These are phyloP conservation scores for Suillus alpinus DNA, from an alignment of 768 basidiomycete species.

Conservation along the genomic window DNA sequence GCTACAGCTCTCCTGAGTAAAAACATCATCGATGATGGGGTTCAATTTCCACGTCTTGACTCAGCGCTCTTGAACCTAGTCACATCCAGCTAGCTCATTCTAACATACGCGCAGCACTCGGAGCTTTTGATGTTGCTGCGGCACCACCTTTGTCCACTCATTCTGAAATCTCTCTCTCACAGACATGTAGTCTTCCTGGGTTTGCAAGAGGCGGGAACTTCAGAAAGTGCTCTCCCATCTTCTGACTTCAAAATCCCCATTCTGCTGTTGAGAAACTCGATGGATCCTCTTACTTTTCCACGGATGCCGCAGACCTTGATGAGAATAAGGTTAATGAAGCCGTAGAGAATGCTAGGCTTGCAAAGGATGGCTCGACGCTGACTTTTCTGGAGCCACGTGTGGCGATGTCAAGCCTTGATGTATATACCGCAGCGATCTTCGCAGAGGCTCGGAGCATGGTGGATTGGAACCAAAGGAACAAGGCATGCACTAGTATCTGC, in stretches of 20 bases:
- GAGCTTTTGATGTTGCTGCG: slow-evolving; percentile 85
- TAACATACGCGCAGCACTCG: slow-evolving; percentile 50
- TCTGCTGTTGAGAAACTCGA: slow-evolving; percentile 55
- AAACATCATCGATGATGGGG: too few species aligned
- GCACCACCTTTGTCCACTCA: slow-evolving; percentile 86
- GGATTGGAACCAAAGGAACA: slow-evolving; percentile 93
- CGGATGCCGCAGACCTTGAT: slow-evolving; percentile 64
- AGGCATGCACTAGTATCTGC: slow-evolving; percentile 40
- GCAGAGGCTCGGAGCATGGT: slow-evolving; percentile 77
- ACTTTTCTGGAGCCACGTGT: slow-evolving; percentile 67
- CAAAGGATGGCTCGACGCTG: slow-evolving; percentile 38
- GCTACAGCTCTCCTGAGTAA: too few species aligned
- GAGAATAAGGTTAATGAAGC: slow-evolving; percentile 42
- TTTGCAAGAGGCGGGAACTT: slow-evolving; percentile 55
- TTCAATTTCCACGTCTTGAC: too few species aligned
- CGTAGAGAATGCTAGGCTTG: slow-evolving; percentile 35
- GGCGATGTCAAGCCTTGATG: slow-evolving; percentile 53
- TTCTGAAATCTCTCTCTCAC: slow-evolving; percentile 84
- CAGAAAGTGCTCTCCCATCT: slow-evolving; percentile 55
- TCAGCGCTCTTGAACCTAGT: too few species aligned
- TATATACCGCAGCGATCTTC: slow-evolving; percentile 71
- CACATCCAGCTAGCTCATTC: background rate
- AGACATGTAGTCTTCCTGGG: slow-evolving; percentile 83
- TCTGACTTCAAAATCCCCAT: slow-evolving; percentile 60
- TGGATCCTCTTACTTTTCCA: slow-evolving; percentile 83